Evolutionary conservation across 208 protist species (phyloP).

Genomic region (Crithidia sp.): DNA sequence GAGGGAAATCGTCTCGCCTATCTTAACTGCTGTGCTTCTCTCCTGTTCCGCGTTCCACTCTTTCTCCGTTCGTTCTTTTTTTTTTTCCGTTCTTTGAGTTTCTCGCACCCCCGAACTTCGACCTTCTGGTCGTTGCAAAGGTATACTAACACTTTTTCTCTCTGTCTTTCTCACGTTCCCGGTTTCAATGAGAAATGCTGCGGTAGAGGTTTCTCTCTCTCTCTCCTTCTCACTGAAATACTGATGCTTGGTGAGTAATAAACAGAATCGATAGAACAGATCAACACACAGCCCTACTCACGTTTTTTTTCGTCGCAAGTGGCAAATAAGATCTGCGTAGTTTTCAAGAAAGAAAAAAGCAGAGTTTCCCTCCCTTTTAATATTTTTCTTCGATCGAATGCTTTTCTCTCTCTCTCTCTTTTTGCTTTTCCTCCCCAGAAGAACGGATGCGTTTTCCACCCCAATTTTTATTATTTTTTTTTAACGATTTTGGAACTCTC

Average conservation of each 20-base stretch:
- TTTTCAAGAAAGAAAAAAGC: too few relatives aligned
- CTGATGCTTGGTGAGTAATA: too few relatives aligned
- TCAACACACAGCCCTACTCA: too few relatives aligned
- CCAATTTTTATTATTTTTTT: not conserved
- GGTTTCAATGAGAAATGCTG: too few relatives aligned
- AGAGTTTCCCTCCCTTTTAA: slow-evolving; percentile 1
- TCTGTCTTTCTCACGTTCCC: too few relatives aligned
- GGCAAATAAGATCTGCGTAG: too few relatives aligned
- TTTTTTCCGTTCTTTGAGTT: not conserved
- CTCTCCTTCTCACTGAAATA: too few relatives aligned
- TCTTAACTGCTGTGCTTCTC: not conserved
- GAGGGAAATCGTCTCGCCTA: not conserved
- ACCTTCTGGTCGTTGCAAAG: too few relatives aligned
- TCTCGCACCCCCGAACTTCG: too few relatives aligned
- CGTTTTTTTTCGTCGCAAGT: slow-evolving; percentile 17
- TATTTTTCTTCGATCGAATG: not conserved
- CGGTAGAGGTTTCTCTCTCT: too few relatives aligned
- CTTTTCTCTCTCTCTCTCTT: not conserved
- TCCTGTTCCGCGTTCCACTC: slow-evolving; percentile 1
- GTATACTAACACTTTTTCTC: too few relatives aligned
- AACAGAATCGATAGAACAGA: too few relatives aligned
- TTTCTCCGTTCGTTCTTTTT: slow-evolving; percentile 12
- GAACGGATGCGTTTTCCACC: not conserved
- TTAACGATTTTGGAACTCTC: not conserved
- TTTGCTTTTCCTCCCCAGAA: not conserved